Conservation (phyloP, 257 asterid species). For the Solanum clarkiae region DNA sequence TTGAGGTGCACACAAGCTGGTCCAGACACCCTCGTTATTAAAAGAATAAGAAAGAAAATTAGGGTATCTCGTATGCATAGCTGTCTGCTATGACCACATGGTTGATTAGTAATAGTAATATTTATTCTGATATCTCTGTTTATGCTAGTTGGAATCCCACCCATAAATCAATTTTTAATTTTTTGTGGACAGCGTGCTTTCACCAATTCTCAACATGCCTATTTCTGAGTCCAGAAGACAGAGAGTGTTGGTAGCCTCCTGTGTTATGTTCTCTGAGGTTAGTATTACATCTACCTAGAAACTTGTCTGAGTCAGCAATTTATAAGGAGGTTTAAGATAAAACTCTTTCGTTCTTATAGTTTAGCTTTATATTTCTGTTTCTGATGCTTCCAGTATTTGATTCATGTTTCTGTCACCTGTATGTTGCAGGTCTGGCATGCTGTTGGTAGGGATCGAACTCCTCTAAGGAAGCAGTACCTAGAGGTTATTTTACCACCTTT, state of each 20-base stretch:
- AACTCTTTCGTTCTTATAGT: not conserved
- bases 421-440: constrained; percentile 82
- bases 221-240: constrained; percentile 87
- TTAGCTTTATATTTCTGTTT: not conserved
- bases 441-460: constrained; percentile 67
- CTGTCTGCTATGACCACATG: not conserved
- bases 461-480: constrained; percentile 82
- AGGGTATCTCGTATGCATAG: not conserved
- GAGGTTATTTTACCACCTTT: constrained; percentile 93
- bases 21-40: not conserved
- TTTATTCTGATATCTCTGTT: not conserved
- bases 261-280: constrained; percentile 92
- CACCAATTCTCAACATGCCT: constrained; percentile 90
- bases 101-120: not conserved
- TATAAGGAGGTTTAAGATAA: not conserved
- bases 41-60: not conserved
- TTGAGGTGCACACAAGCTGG: not conserved
- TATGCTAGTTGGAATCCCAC: not conserved
- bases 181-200: constrained; percentile 64
- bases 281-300: constrained; percentile 13
- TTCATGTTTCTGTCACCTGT: constrained; percentile 8
- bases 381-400: not conserved
- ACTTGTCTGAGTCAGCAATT: not conserved
- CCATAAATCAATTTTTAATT: not conserved
- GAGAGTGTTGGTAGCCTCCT: constrained; percentile 92